These are phyloP conservation scores for Penicillium egyptiacum DNA, from an alignment of 495 filamentous ascomycete species.

Conservation along the genomic window DNA sequence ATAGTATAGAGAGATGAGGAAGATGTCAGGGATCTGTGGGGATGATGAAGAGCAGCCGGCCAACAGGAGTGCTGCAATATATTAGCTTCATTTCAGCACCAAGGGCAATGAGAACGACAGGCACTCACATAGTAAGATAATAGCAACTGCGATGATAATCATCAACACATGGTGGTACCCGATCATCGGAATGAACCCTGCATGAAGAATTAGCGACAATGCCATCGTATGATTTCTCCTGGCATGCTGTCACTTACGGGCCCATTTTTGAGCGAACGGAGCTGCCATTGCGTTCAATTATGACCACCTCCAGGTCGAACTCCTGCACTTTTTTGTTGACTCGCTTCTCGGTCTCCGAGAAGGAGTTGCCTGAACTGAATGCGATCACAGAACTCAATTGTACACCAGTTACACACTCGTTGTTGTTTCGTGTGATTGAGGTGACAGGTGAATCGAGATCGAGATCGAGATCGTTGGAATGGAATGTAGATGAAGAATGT, in stretches of 20 bases:
- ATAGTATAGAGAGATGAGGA: constrained; percentile 71
- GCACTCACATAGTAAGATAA: constrained; percentile 89
- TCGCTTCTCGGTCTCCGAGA: constrained; percentile 53
- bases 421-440: neutral
- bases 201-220: constrained; percentile 13
- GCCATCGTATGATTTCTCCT: neutral
- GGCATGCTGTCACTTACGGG: constrained; percentile 30
- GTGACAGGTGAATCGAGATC: constrained; percentile 12
- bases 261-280: constrained; percentile 29
- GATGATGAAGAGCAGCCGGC: constrained; percentile 71
- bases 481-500: constrained; percentile 36
- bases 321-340: constrained; percentile 26
- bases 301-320: constrained; percentile 13
- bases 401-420: constrained; percentile 4
- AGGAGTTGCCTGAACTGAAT: constrained; percentile 34
- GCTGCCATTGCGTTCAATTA: constrained; percentile 32
- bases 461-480: constrained; percentile 23
- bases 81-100: constrained; percentile 28
- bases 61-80: constrained; percentile 56
- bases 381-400: constrained; percentile 11
- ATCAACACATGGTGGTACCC: constrained; percentile 99
- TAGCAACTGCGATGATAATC: constrained; percentile 90
- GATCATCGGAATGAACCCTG: constrained; percentile 89
- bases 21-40: constrained; percentile 65
- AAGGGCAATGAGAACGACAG: neutral